These are phyloP conservation scores for Oenanthe sinensis DNA, from an alignment of 129 eudicot species.

Conservation along the genomic window DNA sequence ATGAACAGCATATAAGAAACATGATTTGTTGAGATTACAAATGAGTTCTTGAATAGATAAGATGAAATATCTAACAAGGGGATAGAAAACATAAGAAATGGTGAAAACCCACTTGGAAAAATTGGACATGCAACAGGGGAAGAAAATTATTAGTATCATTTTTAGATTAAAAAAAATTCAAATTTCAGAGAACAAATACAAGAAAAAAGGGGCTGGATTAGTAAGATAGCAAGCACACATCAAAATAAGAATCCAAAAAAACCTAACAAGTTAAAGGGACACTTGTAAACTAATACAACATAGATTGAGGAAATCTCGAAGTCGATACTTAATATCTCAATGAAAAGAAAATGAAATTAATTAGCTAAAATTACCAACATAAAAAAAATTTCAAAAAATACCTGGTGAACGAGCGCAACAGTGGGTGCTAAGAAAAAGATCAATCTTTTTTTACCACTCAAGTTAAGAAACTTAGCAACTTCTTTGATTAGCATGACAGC, in stretches of 20 bases:
- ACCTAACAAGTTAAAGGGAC: not conserved
- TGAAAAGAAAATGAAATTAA: not conserved
- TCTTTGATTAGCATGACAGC: conserved; percentile 61
- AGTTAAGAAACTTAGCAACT: conserved; percentile 24
- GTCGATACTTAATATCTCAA: not conserved
- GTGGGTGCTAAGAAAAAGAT: conserved; percentile 74
- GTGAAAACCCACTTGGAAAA: not conserved
- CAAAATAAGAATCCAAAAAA: not conserved
- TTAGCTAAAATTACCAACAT: not conserved
- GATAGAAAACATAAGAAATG: not conserved
- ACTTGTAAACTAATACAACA: no score
- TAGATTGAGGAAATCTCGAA: not conserved
- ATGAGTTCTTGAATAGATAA: not conserved
- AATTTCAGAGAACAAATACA: not conserved
- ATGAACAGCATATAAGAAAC: not conserved
- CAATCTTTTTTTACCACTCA: conserved; percentile 27
- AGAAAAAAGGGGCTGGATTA: not conserved
- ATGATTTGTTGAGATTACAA: not conserved
- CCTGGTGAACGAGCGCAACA: conserved; percentile 23
- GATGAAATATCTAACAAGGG: not conserved
- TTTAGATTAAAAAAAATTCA: not conserved
- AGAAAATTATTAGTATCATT: no score
- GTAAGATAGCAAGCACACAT: conserved; percentile 2
- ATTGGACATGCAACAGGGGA: not conserved
- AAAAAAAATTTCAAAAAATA: conserved; percentile 7